Base-by-base conservation (phyloP, 2,329 filamentous ascomycete species). In the Fusarium hainanense region DNA sequence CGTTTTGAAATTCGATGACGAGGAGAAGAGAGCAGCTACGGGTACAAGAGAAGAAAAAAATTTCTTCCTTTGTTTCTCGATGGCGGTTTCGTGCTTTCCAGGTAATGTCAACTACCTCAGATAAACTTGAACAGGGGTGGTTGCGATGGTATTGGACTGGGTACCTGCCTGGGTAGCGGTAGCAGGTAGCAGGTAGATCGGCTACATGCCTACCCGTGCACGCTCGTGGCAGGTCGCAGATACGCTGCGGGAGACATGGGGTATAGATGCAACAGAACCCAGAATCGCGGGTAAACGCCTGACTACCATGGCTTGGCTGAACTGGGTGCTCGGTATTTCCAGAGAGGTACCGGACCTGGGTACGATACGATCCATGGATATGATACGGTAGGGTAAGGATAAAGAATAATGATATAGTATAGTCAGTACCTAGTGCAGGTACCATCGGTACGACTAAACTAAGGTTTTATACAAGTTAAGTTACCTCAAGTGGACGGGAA, bases 171-270 rank as follows among this genome's bases (percentile, higher is more conserved):
- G 30, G 41, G 58, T 40, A 43, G 23, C 37, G 51, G 42, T 42
- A 61, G 30, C 34, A 32, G 51, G 42, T 42, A 61, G 30, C 34
- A 32, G 32, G 44, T 58, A 54, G 61, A 66, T 66, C 62, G 63
- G 63, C 23, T 55, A 50, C 62, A 43, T 66, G 54, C 62, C 49
- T 61, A 58, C 32, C 58, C 48, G 58, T 63, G 25, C 20, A 14
- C 25, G 30, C 48, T 51, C 37, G 40, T 61, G 48, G 63, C 20
- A 66, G 44, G 54, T 66, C 44, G 62, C 61, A 66, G 63, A 66
- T 66, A 66, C 61, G 48, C 51, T 41, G 30, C 62, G 47, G 52
- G 32, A 65, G 47, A 50, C 47, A 50, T 50, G 47, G 47, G 47
- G 30, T 34, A 37, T 43, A 34, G 27, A 28, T 54, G 42, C 25